A percentile compares a stretch with the other conserved stretches of the same genome.
Evolutionary conservation across 2,329 filamentous ascomycete species (phyloP).

Genomic region (Pseudogymnoascus destructans): DNA sequence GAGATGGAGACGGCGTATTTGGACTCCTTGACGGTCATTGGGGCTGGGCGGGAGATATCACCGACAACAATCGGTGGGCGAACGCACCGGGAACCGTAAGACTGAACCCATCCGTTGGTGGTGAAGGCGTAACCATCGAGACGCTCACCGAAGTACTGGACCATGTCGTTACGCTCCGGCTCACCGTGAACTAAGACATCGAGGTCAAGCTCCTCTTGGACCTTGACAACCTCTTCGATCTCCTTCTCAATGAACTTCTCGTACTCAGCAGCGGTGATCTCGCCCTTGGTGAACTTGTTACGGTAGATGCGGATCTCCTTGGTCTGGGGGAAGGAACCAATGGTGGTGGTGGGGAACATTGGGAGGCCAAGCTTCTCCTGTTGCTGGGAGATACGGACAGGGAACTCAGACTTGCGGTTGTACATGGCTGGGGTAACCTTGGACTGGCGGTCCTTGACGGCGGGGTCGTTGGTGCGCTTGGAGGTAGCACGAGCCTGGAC

Average conservation of each 20-base stretch:
- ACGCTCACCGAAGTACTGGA: slow-evolving; percentile 98
- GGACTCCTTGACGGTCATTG: slow-evolving; percentile 99
- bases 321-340: slow-evolving; percentile 98
- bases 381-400: slow-evolving; percentile 72
- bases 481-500: slow-evolving; percentile 84
- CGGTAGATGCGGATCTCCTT: slow-evolving; percentile 94
- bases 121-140: slow-evolving; percentile 97
- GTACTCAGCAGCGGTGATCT: slow-evolving; percentile 85
- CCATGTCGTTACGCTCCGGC: slow-evolving; percentile 99
- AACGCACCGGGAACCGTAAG: slow-evolving; percentile 95
- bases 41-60: slow-evolving; percentile 89
- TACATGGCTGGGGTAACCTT: slow-evolving; percentile 75
- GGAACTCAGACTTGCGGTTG: slow-evolving; percentile 86
- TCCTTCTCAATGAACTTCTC: slow-evolving; percentile 99
- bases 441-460: slow-evolving; percentile 92
- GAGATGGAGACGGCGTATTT: slow-evolving; percentile 95
- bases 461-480: slow-evolving; percentile 88
- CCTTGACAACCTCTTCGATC: slow-evolving; percentile 86
- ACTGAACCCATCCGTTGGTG: slow-evolving; percentile 97
- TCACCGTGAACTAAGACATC: slow-evolving; percentile 98
- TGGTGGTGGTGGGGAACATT: slow-evolving; percentile 97
- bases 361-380: slow-evolving; percentile 87
- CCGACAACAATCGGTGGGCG: slow-evolving; percentile 97
- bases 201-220: slow-evolving; percentile 95
- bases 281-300: slow-evolving; percentile 98